A percentile compares a stretch with the other conserved stretches of the same genome.
Evolutionary conservation across 768 basidiomycete genomes (phyloP).

Genomic region (Boletales sp.): DNA sequence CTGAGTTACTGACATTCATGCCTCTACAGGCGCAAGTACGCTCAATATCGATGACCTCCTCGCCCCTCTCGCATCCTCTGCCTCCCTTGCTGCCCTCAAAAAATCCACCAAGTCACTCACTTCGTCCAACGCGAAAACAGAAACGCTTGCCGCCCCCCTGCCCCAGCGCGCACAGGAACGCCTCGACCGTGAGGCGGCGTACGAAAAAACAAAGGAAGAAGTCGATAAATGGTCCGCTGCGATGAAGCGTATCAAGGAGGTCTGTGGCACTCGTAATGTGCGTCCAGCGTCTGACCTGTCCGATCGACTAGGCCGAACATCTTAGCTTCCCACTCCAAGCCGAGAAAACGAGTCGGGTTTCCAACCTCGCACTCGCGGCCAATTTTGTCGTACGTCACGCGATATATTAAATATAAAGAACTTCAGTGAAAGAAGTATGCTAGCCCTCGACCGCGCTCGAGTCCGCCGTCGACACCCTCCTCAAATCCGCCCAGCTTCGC

Average conservation of each 20-base stretch:
- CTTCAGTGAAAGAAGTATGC: no score
- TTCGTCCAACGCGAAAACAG: slow-evolving; percentile 50
- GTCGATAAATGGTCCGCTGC: slow-evolving; percentile 91
- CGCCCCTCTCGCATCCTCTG: slow-evolving; percentile 62
- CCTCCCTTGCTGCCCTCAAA: slow-evolving; percentile 61
- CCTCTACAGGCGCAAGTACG: slow-evolving; percentile 34
- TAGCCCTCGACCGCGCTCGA: slow-evolving; percentile 86
- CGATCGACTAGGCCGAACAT: slow-evolving; percentile 64
- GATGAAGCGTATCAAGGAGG: slow-evolving; percentile 90
- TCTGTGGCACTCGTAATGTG: slow-evolving; percentile 23
- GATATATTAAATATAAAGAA: no score
- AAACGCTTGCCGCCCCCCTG: slow-evolving; percentile 75
- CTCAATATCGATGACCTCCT: slow-evolving; percentile 74
- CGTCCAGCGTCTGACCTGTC: neutral
- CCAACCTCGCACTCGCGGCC: slow-evolving; percentile 71
- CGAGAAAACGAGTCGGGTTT: slow-evolving; percentile 49
- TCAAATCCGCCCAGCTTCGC: slow-evolving; percentile 77
- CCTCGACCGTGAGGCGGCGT: slow-evolving; percentile 89
- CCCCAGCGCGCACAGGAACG: slow-evolving; percentile 86
- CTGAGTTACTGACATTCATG: neutral
- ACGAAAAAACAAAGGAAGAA: slow-evolving; percentile 89
- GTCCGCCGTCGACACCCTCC: slow-evolving; percentile 74
- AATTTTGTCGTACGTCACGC: slow-evolving; percentile 69
- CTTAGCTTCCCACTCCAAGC: slow-evolving; percentile 83
- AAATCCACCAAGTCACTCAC: slow-evolving; percentile 65